A percentile compares a stretch with the other conserved stretches of the same genome.
phyloP scores from a whole-genome alignment of 1,139 yeast genomes.

The Arxiozyma bovina region DNA sequence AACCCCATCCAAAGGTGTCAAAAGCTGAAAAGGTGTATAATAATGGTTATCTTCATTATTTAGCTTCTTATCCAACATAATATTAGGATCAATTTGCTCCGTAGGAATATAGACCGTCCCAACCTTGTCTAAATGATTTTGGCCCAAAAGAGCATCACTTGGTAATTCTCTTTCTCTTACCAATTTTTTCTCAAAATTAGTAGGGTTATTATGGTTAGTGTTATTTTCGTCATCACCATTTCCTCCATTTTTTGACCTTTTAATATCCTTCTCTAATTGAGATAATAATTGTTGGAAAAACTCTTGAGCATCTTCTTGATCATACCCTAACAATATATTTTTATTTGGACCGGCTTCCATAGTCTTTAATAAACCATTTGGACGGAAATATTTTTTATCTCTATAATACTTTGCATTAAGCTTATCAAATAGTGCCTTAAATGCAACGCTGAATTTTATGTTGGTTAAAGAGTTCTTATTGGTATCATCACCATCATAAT shows the following conservation, averaged over 20 bases:
- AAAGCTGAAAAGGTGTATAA: constrained; percentile 42
- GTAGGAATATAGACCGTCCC: constrained; percentile 67
- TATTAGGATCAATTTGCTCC: constrained; percentile 61
- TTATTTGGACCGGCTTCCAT: constrained; percentile 76
- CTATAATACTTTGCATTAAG: constrained; percentile 46
- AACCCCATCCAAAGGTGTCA: constrained; percentile 87
- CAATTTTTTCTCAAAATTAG: constrained; percentile 10
- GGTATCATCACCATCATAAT: background rate
- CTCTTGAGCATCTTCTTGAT: constrained; percentile 92
- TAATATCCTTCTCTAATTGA: constrained; percentile 57
- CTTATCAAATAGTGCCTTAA: constrained; percentile 41
- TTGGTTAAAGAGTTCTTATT: constrained; percentile 14
- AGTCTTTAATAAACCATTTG: constrained; percentile 52
- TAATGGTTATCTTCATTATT: constrained; percentile 31
- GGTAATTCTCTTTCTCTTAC: constrained; percentile 26
- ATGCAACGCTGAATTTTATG: constrained; percentile 42
- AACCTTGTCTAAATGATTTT: constrained; percentile 43
- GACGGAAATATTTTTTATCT: constrained; percentile 52
- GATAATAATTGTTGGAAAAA: constrained; percentile 74
- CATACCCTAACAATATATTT: constrained; percentile 67
- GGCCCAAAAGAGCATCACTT: constrained; percentile 35
- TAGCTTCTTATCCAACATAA: constrained; percentile 26
- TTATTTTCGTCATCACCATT: constrained; percentile 2
- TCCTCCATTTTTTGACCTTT: constrained; percentile 11
- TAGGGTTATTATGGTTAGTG: background rate